Evolutionary conservation across 148 eudicot species (phyloP).

Genomic region (Vaccinium corymbosum): DNA sequence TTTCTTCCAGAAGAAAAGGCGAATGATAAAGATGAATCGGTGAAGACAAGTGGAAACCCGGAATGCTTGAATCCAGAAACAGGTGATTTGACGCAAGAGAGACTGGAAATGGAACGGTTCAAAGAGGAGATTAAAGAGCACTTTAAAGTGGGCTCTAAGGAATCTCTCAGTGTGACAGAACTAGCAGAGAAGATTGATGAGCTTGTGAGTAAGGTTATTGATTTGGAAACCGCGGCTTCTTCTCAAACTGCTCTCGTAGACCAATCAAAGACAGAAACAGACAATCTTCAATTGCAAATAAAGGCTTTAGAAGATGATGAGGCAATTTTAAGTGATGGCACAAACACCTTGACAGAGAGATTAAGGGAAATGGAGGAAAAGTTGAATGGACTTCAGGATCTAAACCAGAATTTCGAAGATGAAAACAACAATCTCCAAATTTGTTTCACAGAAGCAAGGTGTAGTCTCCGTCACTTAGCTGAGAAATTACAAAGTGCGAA

Average conservation of each 20-base stretch:
- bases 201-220: constrained; percentile 77
- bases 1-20: constrained; percentile 18
- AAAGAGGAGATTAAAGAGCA: constrained; percentile 47
- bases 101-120: constrained; percentile 33
- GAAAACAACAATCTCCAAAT: constrained; percentile 41
- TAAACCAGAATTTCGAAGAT: constrained; percentile 43
- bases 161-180: constrained; percentile 47
- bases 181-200: constrained; percentile 83
- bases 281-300: constrained; percentile 67
- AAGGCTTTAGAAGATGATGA: constrained; percentile 68
- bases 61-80: constrained; percentile 18
- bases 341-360: constrained; percentile 35
- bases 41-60: constrained; percentile 24
- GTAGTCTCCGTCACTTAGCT: constrained; percentile 43
- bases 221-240: constrained; percentile 61
- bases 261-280: constrained; percentile 54
- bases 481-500: constrained; percentile 43
- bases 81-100: constrained; percentile 27
- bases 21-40: constrained; percentile 16
- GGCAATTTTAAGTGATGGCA: constrained; percentile 49
- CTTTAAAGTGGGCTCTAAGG: constrained; percentile 36
- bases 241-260: constrained; percentile 76
- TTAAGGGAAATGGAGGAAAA: constrained; percentile 61
- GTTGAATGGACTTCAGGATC: constrained; percentile 43
- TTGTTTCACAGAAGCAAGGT: constrained; percentile 64